Evolutionary conservation across 2,329 filamentous ascomycete species (phyloP).

Genomic region (Botrytis porri): DNA sequence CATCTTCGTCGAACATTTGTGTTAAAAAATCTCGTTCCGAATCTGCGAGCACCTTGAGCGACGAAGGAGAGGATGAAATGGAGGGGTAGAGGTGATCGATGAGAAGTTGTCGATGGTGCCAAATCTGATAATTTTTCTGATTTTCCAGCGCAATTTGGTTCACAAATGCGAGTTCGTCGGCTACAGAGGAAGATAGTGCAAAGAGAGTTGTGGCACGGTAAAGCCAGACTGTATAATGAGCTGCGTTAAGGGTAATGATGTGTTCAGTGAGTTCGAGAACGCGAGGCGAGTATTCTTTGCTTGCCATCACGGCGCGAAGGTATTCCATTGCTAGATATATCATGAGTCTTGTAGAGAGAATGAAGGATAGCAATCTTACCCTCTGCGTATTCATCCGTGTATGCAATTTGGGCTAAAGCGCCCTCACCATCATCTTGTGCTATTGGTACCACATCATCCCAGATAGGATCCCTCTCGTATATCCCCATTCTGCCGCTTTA

Average conservation of each 20-base stretch:
- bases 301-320: constrained; percentile 88
- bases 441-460: constrained; percentile 82
- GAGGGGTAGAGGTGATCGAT: constrained; percentile 56
- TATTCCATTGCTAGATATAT: constrained; percentile 71
- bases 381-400: constrained; percentile 84
- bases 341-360: constrained; percentile 8
- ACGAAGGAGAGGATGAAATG: constrained; percentile 57
- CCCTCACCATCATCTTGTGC: constrained; percentile 78
- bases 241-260: constrained; percentile 89
- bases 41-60: constrained; percentile 54
- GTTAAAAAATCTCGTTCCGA: constrained; percentile 74
- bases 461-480: constrained; percentile 59
- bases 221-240: constrained; percentile 98
- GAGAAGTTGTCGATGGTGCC: constrained; percentile 70
- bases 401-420: constrained; percentile 89
- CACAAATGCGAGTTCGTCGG: constrained; percentile 74
- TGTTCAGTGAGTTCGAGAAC: constrained; percentile 80
- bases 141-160: constrained; percentile 78
- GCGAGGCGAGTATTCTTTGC: constrained; percentile 76
- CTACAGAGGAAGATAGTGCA: constrained; percentile 46
- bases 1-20: constrained; percentile 77
- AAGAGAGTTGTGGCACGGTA: constrained; percentile 82
- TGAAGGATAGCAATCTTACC: constrained; percentile 42
- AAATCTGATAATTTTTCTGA: constrained; percentile 99
- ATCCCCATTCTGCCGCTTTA: constrained; percentile 26